Base-by-base conservation (phyloP, 164 flowering plant species). In the Stephania cephalantha region DNA sequence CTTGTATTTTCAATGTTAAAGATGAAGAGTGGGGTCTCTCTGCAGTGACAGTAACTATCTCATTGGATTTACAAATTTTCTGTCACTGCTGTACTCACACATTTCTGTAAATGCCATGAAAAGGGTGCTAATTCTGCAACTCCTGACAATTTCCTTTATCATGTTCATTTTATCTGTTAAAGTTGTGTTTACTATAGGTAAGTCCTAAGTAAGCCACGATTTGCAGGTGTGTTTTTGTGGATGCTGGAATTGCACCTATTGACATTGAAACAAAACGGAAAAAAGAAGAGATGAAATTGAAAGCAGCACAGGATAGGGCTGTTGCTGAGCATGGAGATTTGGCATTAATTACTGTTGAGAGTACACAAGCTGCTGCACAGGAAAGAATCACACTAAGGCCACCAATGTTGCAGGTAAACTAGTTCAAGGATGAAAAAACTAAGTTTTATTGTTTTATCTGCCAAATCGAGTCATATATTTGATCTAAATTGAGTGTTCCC, bases 261-360 rank as follows among this genome's bases (percentile, higher is more conserved):
- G 99, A 95, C 79, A 78, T 95, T 74, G 98, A 93, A 85, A 95
- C 98, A 30, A 93, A 84, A 81, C 89, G 81, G 81, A 87, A 82
- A 83, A 95, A 93, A 79, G 98, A 92, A 77, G 99, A 93, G 81
- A 85, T 87, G 90, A 88, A 78, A 79, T 48, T 85, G 72, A 87
- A 84, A 77, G 99, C 88, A 82, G 91, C 88, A 55, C 96, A 89
- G 63, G 84, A 91, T 73, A 92, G 88, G 84, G 91, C 97, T 75
- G 86, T 95, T 72, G 89, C 90, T 65, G 97, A 89, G 87, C 99
- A 93, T 88, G 99, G 99, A 78, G 99, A 91, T 45, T 88, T 95
- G 68, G 98, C 99, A 58, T 81, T 95, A 42, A 93, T 95, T 68
- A 31, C 95, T 13, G 98, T 95, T 46, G 98, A 93, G 20, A 90